A percentile compares a stretch with the other conserved stretches of the same genome.
Evolutionary conservation across 116 monocot species (phyloP).

Genomic region (Iris pallida): DNA sequence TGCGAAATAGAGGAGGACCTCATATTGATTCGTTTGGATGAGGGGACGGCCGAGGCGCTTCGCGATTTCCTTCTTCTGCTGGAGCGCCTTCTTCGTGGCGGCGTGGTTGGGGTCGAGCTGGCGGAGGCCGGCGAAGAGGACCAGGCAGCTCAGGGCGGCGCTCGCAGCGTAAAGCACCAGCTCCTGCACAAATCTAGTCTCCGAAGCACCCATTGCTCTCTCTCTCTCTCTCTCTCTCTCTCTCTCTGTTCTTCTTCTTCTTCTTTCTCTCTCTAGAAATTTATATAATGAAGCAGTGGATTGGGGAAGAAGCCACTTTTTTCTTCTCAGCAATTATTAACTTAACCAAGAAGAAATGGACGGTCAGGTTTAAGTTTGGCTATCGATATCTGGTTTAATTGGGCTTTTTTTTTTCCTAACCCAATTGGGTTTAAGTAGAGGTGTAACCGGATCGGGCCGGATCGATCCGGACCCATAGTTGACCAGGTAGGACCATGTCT

Average conservation of each 20-base stretch:
- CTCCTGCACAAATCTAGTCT: conserved; percentile 66
- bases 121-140: conserved; percentile 75
- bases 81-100: conserved; percentile 72
- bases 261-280: not conserved
- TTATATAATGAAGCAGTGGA: too few species aligned
- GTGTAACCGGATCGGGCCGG: too few species aligned
- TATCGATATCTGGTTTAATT: too few species aligned
- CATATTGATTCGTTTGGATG: conserved; percentile 78
- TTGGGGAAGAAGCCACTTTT: too few species aligned
- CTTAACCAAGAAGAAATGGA: too few species aligned
- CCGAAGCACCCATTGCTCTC: conserved; percentile 25
- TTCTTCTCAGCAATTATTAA: too few species aligned
- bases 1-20: conserved; percentile 22
- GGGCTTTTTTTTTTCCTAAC: too few species aligned
- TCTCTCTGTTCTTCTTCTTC: too few species aligned
- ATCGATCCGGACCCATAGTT: too few species aligned
- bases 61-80: conserved; percentile 97
- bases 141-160: conserved; percentile 87
- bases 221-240: not conserved
- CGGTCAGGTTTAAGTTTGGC: too few species aligned
- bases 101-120: conserved; percentile 91
- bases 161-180: conserved; percentile 87
- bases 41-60: conserved; percentile 84
- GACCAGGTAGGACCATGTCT: too few species aligned
- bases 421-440: too few species aligned